Evolutionary conservation across 768 basidiomycete species (phyloP).

Genomic region (Mycena floridula): DNA sequence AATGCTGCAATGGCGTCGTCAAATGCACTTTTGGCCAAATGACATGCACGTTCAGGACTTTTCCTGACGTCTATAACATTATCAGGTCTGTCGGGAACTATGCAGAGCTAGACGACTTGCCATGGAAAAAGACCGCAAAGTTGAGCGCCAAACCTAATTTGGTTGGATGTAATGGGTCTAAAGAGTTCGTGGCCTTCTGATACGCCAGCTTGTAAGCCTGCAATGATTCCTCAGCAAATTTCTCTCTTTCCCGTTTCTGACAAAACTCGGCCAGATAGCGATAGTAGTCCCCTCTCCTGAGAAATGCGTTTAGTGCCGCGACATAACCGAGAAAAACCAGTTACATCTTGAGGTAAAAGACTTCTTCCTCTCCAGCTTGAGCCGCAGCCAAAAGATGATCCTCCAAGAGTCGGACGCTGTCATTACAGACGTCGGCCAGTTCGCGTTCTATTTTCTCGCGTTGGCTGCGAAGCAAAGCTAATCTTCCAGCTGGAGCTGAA

Average conservation of each 20-base stretch:
- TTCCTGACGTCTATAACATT: slow-evolving; percentile 56
- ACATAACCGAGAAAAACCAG: slow-evolving; percentile 13
- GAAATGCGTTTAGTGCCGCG: background rate
- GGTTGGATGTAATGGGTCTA: slow-evolving; percentile 79
- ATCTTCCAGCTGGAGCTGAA: slow-evolving; percentile 39
- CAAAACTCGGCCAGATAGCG: slow-evolving; percentile 88
- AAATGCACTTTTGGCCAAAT: slow-evolving; percentile 87
- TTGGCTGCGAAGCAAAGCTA: slow-evolving; percentile 64
- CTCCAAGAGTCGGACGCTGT: slow-evolving; percentile 69
- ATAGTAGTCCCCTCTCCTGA: slow-evolving; percentile 86
- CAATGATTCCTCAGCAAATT: slow-evolving; percentile 68
- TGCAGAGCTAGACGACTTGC: slow-evolving; percentile 14
- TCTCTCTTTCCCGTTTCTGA: slow-evolving; percentile 59
- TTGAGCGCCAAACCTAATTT: slow-evolving; percentile 84
- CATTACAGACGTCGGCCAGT: slow-evolving; percentile 71
- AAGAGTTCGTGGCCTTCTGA: slow-evolving; percentile 69
- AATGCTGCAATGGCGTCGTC: slow-evolving; percentile 81
- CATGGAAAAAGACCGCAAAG: slow-evolving; percentile 91
- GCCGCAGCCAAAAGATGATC: slow-evolving; percentile 40
- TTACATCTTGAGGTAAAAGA: slow-evolving; percentile 89
- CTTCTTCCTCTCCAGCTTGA: slow-evolving; percentile 72
- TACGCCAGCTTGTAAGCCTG: slow-evolving; percentile 84
- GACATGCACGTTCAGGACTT: slow-evolving; percentile 82
- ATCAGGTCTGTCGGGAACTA: background rate
- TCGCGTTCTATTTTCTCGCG: slow-evolving; percentile 73